These are phyloP conservation scores for Nakazawaea anatomiae DNA, from an alignment of 805 yeast genomes.

Conservation along the genomic window DNA sequence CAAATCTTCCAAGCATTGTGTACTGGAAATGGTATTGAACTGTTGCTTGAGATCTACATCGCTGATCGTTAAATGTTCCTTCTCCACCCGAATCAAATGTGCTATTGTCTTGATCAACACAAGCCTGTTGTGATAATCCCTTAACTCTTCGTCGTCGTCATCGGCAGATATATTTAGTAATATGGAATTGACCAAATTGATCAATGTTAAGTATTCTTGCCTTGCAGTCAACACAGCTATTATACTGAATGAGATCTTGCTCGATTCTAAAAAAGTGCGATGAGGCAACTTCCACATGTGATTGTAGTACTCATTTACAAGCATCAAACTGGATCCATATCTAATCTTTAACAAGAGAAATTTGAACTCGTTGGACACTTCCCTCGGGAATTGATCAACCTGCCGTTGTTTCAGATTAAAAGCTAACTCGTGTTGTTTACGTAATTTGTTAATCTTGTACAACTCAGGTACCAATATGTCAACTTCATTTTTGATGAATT, in stretches of 20 bases:
- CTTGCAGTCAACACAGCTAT: constrained; percentile 19
- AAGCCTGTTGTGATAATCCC: not conserved
- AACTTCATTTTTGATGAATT: constrained; percentile 22
- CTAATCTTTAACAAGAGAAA: constrained; percentile 34
- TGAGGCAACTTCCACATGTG: constrained; percentile 25
- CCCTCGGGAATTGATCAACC: constrained; percentile 14
- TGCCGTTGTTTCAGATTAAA: not conserved
- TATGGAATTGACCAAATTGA: constrained; percentile 15
- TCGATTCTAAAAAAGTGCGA: constrained; percentile 2
- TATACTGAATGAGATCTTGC: constrained; percentile 16
- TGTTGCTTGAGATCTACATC: not conserved
- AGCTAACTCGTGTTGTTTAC: constrained; percentile 7
- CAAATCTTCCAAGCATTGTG: constrained; percentile 3
- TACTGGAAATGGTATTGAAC: not conserved
- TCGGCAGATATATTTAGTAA: constrained; percentile 7
- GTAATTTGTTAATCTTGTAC: constrained; percentile 12
- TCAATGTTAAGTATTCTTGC: constrained; percentile 21
- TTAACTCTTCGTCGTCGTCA: not conserved
- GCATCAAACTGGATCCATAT: constrained; percentile 32
- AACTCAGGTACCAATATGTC: constrained; percentile 21
- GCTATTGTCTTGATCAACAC: not conserved
- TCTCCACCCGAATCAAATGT: not conserved
- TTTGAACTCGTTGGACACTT: constrained; percentile 18
- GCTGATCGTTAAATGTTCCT: not conserved
- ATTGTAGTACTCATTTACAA: constrained; percentile 39